Evolutionary conservation across 2,329 filamentous ascomycete genomes (phyloP), one percentile per base, ranked within the genome.

Genomic region (Elsinoe fawcettii): DNA sequence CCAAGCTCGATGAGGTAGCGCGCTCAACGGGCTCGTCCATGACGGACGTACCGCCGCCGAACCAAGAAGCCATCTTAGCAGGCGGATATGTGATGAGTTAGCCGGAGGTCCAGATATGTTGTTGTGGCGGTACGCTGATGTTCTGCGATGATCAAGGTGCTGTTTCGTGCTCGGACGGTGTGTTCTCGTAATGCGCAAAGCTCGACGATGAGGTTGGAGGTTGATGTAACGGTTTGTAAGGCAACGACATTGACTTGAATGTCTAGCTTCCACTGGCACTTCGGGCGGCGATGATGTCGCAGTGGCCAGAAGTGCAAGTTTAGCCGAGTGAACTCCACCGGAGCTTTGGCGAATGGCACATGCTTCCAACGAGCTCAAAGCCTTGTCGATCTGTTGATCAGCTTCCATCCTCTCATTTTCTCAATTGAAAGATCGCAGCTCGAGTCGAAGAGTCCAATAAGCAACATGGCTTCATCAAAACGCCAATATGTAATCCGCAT

Each of bases 1-100:
- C 96, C 87, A 99, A 79, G 73, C 91, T 97, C 69, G 90, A 96
- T 63, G 88, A 86, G 14, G 93, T 99, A 55, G 93, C 93, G 73
- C 87, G 89, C 72, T 96, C 92, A 68, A 99, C 87, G 80, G 97
- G 93, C 75, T 96, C 91, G 74, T 99, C 93, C 74, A 99, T 81
- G 75, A 90, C 90, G 69, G 86, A 88, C 73, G 89, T 90, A 74
- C 85, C 83, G 71, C 90, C 92, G 65, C 87, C 88, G 71, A 95
- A 97, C 92, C 92, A 99, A 80, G 91, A 90, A 70, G 90, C 86
- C 91, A 96, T 96, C 80, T 80, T 87, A 57, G 49, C 22, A 22
- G 49, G 16, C 12, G 23, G 57, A 20, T 32, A 37, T 36, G 39
- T 18, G 32, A 44, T 20, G 11, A 25, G 9, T 2, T 32, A 16